Percentiles rank a stretch among this genome's conserved stretches.
Evolutionary conservation across 768 basidiomycete species (phyloP).

Genomic region (Macrolepiota albuminosa): DNA sequence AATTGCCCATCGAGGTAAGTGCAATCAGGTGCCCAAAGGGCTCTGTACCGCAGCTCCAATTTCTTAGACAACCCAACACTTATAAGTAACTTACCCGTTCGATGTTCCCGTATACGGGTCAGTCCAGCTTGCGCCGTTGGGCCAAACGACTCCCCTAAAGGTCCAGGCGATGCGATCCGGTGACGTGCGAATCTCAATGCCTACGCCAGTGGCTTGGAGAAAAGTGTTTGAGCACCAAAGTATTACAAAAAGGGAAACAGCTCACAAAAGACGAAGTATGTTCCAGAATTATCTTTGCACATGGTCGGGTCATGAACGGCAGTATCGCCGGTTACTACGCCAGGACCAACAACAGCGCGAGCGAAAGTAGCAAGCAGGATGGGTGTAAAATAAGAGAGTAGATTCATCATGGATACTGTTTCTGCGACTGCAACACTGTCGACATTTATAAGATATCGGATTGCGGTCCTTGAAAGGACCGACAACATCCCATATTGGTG

Average conservation of each 20-base stretch:
- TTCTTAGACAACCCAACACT: neutral
- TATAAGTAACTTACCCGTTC: slow-evolving; percentile 29
- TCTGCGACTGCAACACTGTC: neutral
- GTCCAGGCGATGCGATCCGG: slow-evolving; percentile 45
- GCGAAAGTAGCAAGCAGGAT: slow-evolving; percentile 7
- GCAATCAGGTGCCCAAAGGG: slow-evolving; percentile 37
- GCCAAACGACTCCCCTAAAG: slow-evolving; percentile 40
- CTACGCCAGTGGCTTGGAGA: slow-evolving; percentile 35
- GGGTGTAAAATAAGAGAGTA: slow-evolving; percentile 5
- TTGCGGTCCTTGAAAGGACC: neutral
- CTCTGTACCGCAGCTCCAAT: slow-evolving; percentile 16
- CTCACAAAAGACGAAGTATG: slow-evolving; percentile 45
- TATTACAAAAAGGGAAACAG: neutral
- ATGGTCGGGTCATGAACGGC: slow-evolving; percentile 44
- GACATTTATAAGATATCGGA: slow-evolving; percentile 7
- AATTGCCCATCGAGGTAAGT: slow-evolving; percentile 26
- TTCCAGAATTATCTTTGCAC: slow-evolving; percentile 43
- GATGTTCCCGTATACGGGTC: slow-evolving; percentile 42
- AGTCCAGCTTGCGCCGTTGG: slow-evolving; percentile 47
- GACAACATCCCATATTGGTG: slow-evolving; percentile 1
- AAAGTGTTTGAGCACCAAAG: neutral
- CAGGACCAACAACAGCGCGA: slow-evolving; percentile 28
- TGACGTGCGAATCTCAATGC: slow-evolving; percentile 47
- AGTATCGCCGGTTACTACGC: slow-evolving; percentile 34
- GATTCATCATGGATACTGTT: slow-evolving; percentile 4